Percentiles rank a stretch among this genome's conserved stretches.
Conservation (phyloP, 305 asterid species). For the Solanum aculeatissimum region DNA sequence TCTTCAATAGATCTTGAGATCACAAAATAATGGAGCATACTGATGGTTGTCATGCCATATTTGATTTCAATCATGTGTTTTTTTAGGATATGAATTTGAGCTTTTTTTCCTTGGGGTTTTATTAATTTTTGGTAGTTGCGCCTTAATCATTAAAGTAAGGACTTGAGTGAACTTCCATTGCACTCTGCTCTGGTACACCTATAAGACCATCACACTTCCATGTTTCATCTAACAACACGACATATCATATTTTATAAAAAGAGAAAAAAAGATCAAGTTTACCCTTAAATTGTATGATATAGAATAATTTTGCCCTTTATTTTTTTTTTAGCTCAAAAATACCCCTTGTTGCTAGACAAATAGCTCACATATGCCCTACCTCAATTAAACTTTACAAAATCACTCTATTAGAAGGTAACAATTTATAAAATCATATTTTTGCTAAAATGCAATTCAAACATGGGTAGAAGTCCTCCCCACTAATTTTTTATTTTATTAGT, state of each 20-base stretch:
- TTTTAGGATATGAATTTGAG: constrained; percentile 33
- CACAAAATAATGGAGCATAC: constrained; percentile 1
- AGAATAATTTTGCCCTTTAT: not conserved
- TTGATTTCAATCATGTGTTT: constrained; percentile 23
- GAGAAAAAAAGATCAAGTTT: not conserved
- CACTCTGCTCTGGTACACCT: not conserved
- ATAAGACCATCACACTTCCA: not conserved
- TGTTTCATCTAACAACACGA: not conserved
- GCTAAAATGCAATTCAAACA: not conserved
- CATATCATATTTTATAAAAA: not conserved
- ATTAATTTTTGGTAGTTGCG: no score
- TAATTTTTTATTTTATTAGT: not conserved
- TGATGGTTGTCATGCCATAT: constrained; percentile 18
- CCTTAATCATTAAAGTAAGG: not conserved
- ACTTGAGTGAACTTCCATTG: no score
- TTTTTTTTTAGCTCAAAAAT: not conserved
- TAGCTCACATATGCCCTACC: not conserved
- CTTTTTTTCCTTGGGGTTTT: no score
- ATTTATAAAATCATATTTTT: not conserved
- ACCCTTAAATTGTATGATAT: not conserved
- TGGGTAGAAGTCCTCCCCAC: not conserved
- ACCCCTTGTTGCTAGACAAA: not conserved
- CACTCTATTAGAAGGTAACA: not conserved
- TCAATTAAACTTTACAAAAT: not conserved
- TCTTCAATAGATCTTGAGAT: constrained; percentile 9